phyloP scores from a whole-genome alignment of 495 filamentous ascomycete species.

The Podospora pseudopauciseta region DNA sequence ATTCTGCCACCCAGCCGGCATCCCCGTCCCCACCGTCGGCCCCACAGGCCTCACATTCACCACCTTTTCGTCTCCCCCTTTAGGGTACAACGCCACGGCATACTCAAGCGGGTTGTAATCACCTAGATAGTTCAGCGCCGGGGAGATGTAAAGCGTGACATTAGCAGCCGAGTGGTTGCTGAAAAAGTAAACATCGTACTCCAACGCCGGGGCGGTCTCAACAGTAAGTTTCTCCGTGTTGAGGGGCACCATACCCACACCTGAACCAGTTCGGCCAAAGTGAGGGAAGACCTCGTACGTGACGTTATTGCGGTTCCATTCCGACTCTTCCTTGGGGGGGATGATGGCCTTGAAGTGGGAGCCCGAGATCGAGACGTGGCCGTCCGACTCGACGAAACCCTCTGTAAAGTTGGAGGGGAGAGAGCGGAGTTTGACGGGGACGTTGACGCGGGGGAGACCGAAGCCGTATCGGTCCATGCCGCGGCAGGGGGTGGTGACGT shows the following conservation, averaged over 20 bases:
- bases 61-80: slow-evolving; percentile 21
- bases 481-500: slow-evolving; percentile 50
- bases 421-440: slow-evolving; percentile 55
- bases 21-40: slow-evolving; percentile 40
- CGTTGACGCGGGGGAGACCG: slow-evolving; percentile 48
- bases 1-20: slow-evolving; percentile 55
- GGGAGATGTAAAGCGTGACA: slow-evolving; percentile 58
- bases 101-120: slow-evolving; percentile 58
- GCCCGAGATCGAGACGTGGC: slow-evolving; percentile 57
- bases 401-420: slow-evolving; percentile 52
- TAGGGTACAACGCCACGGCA: slow-evolving; percentile 49
- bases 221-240: slow-evolving; percentile 47
- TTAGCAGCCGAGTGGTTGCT: slow-evolving; percentile 51
- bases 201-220: slow-evolving; percentile 51
- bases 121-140: slow-evolving; percentile 58
- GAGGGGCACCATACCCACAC: slow-evolving; percentile 54
- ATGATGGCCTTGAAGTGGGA: slow-evolving; percentile 49
- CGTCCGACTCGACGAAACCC: slow-evolving; percentile 65
- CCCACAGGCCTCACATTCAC: slow-evolving; percentile 52
- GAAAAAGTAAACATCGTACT: slow-evolving; percentile 66
- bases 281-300: slow-evolving; percentile 51
- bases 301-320: slow-evolving; percentile 33
- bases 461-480: slow-evolving; percentile 53
- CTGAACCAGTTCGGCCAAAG: slow-evolving; percentile 57
- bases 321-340: slow-evolving; percentile 34